A percentile compares a stretch with the other conserved stretches of the same genome.
These are phyloP conservation scores for Hanseniaspora jakobsenii DNA, from an alignment of 805 yeast genomes.

Conservation along the genomic window DNA sequence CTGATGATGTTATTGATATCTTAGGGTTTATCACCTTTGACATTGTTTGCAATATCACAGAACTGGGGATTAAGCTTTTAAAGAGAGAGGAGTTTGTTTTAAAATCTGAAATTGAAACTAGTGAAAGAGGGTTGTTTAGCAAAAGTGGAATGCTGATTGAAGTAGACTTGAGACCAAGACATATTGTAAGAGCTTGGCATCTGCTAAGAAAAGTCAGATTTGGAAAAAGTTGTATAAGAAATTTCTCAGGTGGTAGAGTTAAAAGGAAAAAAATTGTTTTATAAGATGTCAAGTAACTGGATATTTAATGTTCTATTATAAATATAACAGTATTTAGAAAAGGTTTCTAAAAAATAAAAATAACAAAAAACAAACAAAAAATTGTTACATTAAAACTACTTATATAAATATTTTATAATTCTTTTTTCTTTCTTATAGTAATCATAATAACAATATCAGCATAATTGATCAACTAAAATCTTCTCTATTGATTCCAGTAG, in stretches of 20 bases:
- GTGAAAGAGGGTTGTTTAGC: constrained; percentile 14
- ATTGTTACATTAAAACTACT: no score
- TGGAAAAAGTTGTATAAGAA: constrained; percentile 51
- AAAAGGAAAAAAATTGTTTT: constrained; percentile 28
- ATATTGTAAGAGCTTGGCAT: constrained; percentile 84
- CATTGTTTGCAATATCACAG: constrained; percentile 88
- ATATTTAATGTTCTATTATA: no score
- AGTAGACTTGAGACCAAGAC: constrained; percentile 45
- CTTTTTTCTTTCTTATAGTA: no score
- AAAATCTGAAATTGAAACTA: constrained; percentile 18
- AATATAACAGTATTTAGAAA: no score
- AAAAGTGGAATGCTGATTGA: constrained; percentile 7
- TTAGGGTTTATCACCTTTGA: constrained; percentile 92
- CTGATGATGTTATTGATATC: constrained; percentile 93
- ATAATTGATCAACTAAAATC: no score
- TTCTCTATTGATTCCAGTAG: constrained; percentile 4
- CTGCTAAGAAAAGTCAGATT: constrained; percentile 49
- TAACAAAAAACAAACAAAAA: no score
- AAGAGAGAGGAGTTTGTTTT: constrained; percentile 47
- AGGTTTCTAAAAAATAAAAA: no score
- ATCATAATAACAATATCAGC: no score
- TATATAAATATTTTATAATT: no score
- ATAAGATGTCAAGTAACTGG: no score
- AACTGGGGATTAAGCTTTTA: constrained; percentile 75
- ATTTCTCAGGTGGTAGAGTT: constrained; percentile 46